phyloP scores from a whole-genome alignment of 108 stramenopile genomes.

The Fragilaria radians region DNA sequence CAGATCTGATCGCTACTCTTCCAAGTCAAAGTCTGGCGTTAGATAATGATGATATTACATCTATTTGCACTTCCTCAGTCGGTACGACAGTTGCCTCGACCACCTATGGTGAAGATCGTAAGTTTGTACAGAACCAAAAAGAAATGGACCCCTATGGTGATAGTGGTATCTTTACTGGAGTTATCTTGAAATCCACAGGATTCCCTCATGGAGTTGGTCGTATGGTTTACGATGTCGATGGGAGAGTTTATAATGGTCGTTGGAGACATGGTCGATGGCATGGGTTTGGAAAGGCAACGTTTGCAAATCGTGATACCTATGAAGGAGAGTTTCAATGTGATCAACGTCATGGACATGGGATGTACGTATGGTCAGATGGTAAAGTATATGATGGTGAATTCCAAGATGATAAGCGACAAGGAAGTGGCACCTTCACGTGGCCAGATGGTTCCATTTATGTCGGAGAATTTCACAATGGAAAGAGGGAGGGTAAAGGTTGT shows the following conservation, averaged over 20 bases:
- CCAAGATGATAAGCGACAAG: background rate
- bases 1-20: too few species aligned
- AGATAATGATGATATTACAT: too few species aligned
- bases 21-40: too few species aligned
- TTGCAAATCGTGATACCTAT: conserved; percentile 1
- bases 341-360: conserved; percentile 18
- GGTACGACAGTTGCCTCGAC: conserved; percentile 14
- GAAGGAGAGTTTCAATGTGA: conserved; percentile 4
- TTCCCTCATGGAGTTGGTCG: conserved; percentile 6
- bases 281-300: background rate
- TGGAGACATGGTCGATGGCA: background rate
- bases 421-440: conserved; percentile 9
- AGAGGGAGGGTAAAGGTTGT: background rate
- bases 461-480: conserved; percentile 26
- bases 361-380: conserved; percentile 10
- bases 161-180: conserved; percentile 1
- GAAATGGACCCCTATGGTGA: background rate
- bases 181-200: background rate
- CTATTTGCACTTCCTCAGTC: too few species aligned
- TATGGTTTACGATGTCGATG: conserved; percentile 15
- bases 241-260: background rate
- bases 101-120: background rate
- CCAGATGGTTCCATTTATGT: conserved; percentile 16
- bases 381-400: conserved; percentile 7
- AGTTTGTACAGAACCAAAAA: background rate